A percentile compares a stretch with the other conserved stretches of the same genome.
phyloP scores from a whole-genome alignment of 2,329 filamentous ascomycete species.

The Aspergillus sp. region DNA sequence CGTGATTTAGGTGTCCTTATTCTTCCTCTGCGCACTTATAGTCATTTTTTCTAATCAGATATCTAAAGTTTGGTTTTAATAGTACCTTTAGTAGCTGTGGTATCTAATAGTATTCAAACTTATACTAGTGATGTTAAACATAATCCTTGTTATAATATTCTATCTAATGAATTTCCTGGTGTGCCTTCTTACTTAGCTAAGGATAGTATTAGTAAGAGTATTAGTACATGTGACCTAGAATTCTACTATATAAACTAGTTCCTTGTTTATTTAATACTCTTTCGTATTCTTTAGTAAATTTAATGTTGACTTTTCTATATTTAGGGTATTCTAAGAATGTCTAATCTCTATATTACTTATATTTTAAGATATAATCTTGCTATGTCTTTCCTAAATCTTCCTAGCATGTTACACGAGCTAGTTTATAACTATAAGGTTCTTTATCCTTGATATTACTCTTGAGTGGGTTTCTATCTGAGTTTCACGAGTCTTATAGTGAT shows the following conservation, averaged over 20 bases:
- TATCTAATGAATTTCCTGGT: background rate
- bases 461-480: background rate
- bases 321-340: background rate
- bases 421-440: background rate
- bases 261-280: background rate
- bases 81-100: too few relatives aligned
- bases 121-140: too few relatives aligned
- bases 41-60: too few relatives aligned
- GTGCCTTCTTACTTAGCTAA: too few relatives aligned
- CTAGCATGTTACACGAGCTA: background rate
- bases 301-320: background rate
- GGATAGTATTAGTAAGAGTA: background rate
- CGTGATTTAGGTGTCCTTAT: too few relatives aligned
- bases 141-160: too few relatives aligned
- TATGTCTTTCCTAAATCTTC: too few relatives aligned
- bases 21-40: too few relatives aligned
- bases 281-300: background rate
- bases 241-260: background rate
- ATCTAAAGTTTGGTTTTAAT: too few relatives aligned
- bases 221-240: background rate
- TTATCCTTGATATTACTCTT: background rate
- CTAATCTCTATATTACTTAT: background rate
- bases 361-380: too few relatives aligned
- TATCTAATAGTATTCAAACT: too few relatives aligned
- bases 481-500: too few relatives aligned